A percentile compares a stretch with the other conserved stretches of the same genome.
Evolutionary conservation across 192 early-diverging fungal species (phyloP).

Genomic region (Coemansia sp.): DNA sequence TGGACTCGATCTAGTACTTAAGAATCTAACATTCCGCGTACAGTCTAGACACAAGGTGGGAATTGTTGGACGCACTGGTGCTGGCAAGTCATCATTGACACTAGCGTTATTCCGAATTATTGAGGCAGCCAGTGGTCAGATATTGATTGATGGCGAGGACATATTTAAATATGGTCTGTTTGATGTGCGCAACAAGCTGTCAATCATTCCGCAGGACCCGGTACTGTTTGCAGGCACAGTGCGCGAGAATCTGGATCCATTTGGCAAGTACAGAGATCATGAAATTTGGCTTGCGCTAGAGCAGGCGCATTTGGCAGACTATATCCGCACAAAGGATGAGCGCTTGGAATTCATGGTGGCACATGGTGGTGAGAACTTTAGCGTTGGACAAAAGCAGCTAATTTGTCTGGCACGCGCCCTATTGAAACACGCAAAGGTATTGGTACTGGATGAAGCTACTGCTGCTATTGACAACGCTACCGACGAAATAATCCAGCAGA

Average conservation of each 20-base stretch:
- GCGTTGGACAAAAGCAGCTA: conserved; percentile 79
- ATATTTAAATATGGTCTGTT: conserved; percentile 67
- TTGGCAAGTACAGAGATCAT: conserved; percentile 64
- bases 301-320: conserved; percentile 54
- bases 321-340: conserved; percentile 20
- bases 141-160: conserved; percentile 75
- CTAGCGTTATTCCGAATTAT: conserved; percentile 78
- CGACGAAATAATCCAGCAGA: conserved; percentile 61
- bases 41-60: conserved; percentile 60
- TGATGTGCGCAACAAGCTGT: conserved; percentile 70
- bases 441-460: conserved; percentile 71
- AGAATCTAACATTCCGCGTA: conserved; percentile 36
- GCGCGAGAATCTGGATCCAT: conserved; percentile 81
- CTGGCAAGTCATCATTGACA: conserved; percentile 74
- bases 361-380: conserved; percentile 72
- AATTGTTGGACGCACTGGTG: conserved; percentile 69
- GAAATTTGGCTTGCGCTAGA: conserved; percentile 64
- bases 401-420: conserved; percentile 79
- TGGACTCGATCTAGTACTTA: conserved; percentile 54
- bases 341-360: conserved; percentile 31
- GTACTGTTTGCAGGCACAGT: conserved; percentile 70
- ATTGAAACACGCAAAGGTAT: conserved; percentile 64
- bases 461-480: conserved; percentile 41
- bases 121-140: conserved; percentile 61
- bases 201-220: conserved; percentile 80